Conservation (phyloP, 139 green algal species). For the Chlamydomonas sp. region DNA sequence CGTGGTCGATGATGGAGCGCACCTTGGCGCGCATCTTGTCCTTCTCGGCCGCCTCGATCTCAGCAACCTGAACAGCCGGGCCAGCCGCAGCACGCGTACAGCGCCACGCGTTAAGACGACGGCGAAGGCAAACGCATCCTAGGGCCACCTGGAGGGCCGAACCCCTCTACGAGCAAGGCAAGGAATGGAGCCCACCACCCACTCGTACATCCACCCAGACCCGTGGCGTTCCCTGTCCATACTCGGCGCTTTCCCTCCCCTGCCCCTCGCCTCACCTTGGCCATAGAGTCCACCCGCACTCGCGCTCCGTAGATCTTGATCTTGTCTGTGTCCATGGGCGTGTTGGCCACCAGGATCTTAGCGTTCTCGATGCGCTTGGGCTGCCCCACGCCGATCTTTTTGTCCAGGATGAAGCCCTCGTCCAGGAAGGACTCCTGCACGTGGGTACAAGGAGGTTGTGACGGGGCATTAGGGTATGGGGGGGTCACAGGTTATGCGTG, state of each 20-base stretch:
- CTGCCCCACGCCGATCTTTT: conserved; percentile 97
- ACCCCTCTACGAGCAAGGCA: no score
- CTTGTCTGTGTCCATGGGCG: conserved; percentile 99
- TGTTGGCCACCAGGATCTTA: conserved; percentile 98
- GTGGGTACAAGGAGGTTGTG: not conserved
- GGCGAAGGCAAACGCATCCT: no score
- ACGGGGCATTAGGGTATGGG: no score
- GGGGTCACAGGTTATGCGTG: no score
- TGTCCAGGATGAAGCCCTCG: conserved; percentile 99
- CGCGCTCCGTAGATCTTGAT: conserved; percentile 98
- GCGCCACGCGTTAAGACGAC: no score
- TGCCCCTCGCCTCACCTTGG: conserved; percentile 72
- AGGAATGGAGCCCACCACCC: not conserved
- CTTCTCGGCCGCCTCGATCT: conserved; percentile 98
- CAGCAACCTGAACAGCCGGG: conserved; percentile 70
- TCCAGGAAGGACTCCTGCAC: conserved; percentile 94
- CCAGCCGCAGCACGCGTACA: no score
- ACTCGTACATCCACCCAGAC: not conserved
- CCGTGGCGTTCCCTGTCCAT: not conserved
- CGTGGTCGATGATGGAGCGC: conserved; percentile 91
- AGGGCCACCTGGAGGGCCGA: no score
- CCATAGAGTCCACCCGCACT: conserved; percentile 84
- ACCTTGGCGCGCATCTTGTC: conserved; percentile 97
- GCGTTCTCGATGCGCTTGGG: conserved; percentile 96
- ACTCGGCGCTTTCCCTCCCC: not conserved